A percentile compares a stretch with the other conserved stretches of the same genome.
phyloP scores from a whole-genome alignment of 1,284 basidiomycete species.

The Abortiporus biennis region DNA sequence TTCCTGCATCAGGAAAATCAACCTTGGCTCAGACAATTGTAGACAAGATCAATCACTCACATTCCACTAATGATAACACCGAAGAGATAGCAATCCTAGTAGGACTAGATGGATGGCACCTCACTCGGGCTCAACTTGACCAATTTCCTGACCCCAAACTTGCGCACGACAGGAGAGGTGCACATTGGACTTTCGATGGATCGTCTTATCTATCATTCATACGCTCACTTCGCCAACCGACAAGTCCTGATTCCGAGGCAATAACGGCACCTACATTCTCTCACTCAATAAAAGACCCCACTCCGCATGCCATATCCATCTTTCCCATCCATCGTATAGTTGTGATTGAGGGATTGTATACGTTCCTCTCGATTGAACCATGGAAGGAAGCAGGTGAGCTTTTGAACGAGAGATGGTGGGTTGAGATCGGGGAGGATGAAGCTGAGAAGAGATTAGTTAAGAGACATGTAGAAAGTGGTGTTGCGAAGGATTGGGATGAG shows the following conservation, averaged over 20 bases:
- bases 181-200: conserved; percentile 72
- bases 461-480: conserved; percentile 72
- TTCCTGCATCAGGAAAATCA: conserved; percentile 84
- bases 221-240: conserved; percentile 38
- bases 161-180: conserved; percentile 66
- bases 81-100: conserved; percentile 40
- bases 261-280: conserved; percentile 75
- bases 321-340: conserved; percentile 65
- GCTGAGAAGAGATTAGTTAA: conserved; percentile 64
- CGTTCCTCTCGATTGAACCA: conserved; percentile 63
- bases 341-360: conserved; percentile 84
- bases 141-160: conserved; percentile 62
- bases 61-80: not conserved
- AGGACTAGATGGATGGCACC: conserved; percentile 84
- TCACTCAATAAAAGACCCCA: conserved; percentile 59
- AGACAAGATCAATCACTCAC: conserved; percentile 34
- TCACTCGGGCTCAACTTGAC: conserved; percentile 62
- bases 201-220: conserved; percentile 63
- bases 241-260: conserved; percentile 12
- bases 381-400: conserved; percentile 66
- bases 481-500: conserved; percentile 59
- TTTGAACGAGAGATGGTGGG: conserved; percentile 78
- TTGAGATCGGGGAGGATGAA: conserved; percentile 55
- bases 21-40: conserved; percentile 58
- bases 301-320: conserved; percentile 49